These are phyloP conservation scores for Pseudozyma sp. DNA, from an alignment of 1,284 basidiomycete genomes.

Conservation along the genomic window DNA sequence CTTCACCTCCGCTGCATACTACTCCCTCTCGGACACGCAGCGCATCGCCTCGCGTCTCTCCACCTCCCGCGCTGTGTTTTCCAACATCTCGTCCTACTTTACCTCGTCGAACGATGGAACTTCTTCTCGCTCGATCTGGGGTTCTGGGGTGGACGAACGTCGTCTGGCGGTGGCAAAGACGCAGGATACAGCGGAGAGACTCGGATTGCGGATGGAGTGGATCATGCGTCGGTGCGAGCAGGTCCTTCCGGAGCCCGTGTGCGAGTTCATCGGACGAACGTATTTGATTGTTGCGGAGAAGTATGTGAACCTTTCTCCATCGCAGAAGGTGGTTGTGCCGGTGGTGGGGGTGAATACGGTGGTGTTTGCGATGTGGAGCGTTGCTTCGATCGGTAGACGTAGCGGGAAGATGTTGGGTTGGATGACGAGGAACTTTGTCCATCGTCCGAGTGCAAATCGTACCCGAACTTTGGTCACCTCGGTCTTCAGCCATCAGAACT, in stretches of 20 bases:
- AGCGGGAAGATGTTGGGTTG: constrained; percentile 12
- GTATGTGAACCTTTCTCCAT: constrained; percentile 46
- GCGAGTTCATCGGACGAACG: constrained; percentile 29
- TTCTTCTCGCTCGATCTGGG: constrained; percentile 10
- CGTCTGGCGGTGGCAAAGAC: constrained; percentile 23
- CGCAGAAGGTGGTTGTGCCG: constrained; percentile 49
- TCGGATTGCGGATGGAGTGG: constrained; percentile 40
- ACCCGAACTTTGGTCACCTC: constrained; percentile 51
- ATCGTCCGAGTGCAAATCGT: constrained; percentile 42
- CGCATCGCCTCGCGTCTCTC: constrained; percentile 18
- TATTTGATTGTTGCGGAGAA: constrained; percentile 39
- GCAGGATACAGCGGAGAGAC: constrained; percentile 31
- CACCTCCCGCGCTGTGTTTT: constrained; percentile 26
- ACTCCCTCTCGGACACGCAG: constrained; percentile 28
- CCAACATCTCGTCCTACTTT: constrained; percentile 36
- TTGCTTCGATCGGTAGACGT: constrained; percentile 9
- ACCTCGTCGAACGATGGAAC: not conserved
- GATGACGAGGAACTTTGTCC: constrained; percentile 43
- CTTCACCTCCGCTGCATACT: constrained; percentile 32
- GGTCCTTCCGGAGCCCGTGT: constrained; percentile 19
- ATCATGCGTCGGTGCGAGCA: constrained; percentile 48
- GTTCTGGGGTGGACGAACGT: constrained; percentile 19
- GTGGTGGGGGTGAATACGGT: constrained; percentile 49
- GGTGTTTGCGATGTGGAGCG: constrained; percentile 52
- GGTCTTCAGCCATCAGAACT: constrained; percentile 51